Conservation (phyloP, 2,329 filamentous ascomycete genomes). For the Aureobasidium pullulans region DNA sequence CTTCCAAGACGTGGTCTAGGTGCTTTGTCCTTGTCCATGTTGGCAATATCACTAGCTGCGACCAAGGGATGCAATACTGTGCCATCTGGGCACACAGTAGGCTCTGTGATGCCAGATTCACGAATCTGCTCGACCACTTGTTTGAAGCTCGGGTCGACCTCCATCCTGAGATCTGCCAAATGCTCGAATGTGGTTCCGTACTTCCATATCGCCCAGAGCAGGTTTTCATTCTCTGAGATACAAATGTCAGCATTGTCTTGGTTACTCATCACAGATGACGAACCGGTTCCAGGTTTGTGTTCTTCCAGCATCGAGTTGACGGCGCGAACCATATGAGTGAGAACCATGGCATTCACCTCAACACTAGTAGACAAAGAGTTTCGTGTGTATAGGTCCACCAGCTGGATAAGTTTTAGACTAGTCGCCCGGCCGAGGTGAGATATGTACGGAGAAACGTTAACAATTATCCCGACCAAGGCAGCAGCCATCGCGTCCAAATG, state of each 20-base stretch:
- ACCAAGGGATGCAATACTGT: slow-evolving; percentile 9
- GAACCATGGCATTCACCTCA: slow-evolving; percentile 76
- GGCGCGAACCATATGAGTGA: slow-evolving; percentile 77
- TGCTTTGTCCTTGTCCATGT: slow-evolving; percentile 8
- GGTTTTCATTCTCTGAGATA: slow-evolving; percentile 15
- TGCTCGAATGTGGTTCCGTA: slow-evolving; percentile 10
- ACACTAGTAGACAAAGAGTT: slow-evolving; percentile 68
- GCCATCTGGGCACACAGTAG: slow-evolving; percentile 2
- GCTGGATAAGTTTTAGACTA: slow-evolving; percentile 52
- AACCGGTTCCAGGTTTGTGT: slow-evolving; percentile 38
- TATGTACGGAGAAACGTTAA: slow-evolving; percentile 82
- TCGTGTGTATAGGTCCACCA: slow-evolving; percentile 6
- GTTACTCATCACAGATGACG: slow-evolving; percentile 1
- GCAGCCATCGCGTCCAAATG: slow-evolving; percentile 59
- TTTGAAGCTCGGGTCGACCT: slow-evolving; percentile 13
- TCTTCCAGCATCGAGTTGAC: slow-evolving; percentile 88
- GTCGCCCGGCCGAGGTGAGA: slow-evolving; percentile 67
- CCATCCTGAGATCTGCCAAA: slow-evolving; percentile 5
- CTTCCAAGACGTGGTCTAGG: slow-evolving; percentile 9
- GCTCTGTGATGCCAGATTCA: slow-evolving; percentile 8
- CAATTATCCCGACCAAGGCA: slow-evolving; percentile 82
- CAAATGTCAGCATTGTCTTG: not conserved
- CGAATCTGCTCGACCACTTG: slow-evolving; percentile 8
- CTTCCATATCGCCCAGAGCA: slow-evolving; percentile 16
- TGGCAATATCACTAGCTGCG: not conserved